Evolutionary conservation across 768 basidiomycete genomes (phyloP).

Genomic region (Neoboletus brunneissimus): DNA sequence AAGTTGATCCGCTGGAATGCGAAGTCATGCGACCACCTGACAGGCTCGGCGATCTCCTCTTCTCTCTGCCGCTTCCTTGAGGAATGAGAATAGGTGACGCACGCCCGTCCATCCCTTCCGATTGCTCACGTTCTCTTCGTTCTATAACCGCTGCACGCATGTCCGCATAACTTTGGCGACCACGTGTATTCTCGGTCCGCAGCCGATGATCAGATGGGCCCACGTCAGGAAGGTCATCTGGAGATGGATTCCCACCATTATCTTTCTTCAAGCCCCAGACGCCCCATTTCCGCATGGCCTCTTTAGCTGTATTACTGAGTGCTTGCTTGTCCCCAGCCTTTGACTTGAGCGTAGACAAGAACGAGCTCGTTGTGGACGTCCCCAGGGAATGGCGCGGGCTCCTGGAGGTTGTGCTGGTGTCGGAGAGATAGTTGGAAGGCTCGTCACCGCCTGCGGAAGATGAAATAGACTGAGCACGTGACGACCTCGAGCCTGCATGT

Average conservation of each 20-base stretch:
- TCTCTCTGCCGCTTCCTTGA: slow-evolving; percentile 20
- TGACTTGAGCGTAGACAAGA: slow-evolving; percentile 77
- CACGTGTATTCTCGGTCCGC: slow-evolving; percentile 38
- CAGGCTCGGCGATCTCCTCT: slow-evolving; percentile 25
- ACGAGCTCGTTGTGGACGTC: slow-evolving; percentile 42
- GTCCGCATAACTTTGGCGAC: slow-evolving; percentile 66
- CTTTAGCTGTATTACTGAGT: slow-evolving; percentile 79
- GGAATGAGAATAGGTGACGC: slow-evolving; percentile 38
- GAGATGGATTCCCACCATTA: slow-evolving; percentile 22
- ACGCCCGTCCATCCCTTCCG: slow-evolving; percentile 14
- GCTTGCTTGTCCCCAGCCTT: slow-evolving; percentile 82
- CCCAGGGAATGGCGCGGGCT: slow-evolving; percentile 45
- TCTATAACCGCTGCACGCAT: slow-evolving; percentile 75
- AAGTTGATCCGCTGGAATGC: slow-evolving; percentile 26
- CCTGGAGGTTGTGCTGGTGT: slow-evolving; percentile 28
- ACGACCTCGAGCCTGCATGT: slow-evolving; percentile 26
- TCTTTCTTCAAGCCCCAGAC: slow-evolving; percentile 73
- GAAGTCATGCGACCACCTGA: slow-evolving; percentile 26
- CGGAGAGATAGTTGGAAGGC: slow-evolving; percentile 32
- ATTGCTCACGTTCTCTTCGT: slow-evolving; percentile 48
- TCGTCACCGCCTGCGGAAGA: slow-evolving; percentile 32
- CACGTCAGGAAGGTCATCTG: slow-evolving; percentile 45
- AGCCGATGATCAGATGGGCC: slow-evolving; percentile 37
- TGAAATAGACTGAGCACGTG: slow-evolving; percentile 37
- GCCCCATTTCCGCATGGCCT: slow-evolving; percentile 91